Base-by-base conservation (phyloP, 192 early-diverging fungal species). In the Coemansia sp. region DNA sequence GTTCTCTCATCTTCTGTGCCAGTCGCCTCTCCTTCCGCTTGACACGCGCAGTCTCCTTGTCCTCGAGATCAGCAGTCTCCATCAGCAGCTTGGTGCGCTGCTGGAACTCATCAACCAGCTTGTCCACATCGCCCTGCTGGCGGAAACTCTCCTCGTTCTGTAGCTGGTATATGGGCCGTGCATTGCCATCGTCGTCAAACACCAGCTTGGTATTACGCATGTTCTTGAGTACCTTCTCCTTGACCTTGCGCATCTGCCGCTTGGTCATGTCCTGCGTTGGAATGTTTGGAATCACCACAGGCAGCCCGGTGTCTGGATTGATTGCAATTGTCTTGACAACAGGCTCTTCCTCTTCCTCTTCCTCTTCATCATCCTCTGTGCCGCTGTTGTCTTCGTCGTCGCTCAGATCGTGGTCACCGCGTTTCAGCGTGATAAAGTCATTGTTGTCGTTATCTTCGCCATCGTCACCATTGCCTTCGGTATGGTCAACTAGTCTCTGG, bases 121-220 rank as follows among this genome's bases (percentile, higher is more conserved):
- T 71, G 26, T 80, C 68, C 36, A 94, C 78, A 60, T 88, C 88
- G 41, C 91, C 91, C 66, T 89, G 86, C 54, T 87, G 75, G 61
- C 87, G 89, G 86, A 97, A 98, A 22, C 88, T 88, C 39, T 85
- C 86, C 61, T 97, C 90, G 51, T 89, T 84, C 76, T 95, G 85
- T 58, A 99, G 77, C 77, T 91, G 87, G 65, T 95, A 94, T 10
- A 90, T 64, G 62, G 88, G 85, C 13, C 73, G 77, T 41, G 89
- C 89, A 22, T 90, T 88, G 59, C 97, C 97, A 6, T 97, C 95
- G 65, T 99, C 97, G 83, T 98, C 94, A 82, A 97, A 99, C 49
- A 94, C 70, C 9, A 96, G 62, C 69, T 91, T 93, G 45, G 90
- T 80, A 70, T 84, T 87, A 40, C 89, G 86, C 54, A 84, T 76